Evolutionary conservation across 805 yeast genomes (phyloP).

Genomic region (Maudiozyma pseudohumilis): DNA sequence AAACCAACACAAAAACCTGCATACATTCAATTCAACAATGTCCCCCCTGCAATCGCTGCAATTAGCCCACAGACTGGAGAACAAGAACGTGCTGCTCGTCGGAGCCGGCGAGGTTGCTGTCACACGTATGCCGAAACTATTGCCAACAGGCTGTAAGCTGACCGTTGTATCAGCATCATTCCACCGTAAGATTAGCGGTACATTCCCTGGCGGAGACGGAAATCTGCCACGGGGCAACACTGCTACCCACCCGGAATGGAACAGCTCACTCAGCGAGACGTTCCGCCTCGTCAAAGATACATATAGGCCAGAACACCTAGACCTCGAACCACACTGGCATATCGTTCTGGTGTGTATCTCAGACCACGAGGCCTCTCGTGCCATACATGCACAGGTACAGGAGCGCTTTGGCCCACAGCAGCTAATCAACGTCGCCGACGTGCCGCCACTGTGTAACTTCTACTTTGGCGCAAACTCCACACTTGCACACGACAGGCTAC

Average conservation of each 20-base stretch:
- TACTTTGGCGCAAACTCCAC: conserved; percentile 28
- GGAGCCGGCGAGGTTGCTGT: conserved; percentile 30
- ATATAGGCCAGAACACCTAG: conserved; percentile 12
- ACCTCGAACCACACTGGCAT: conserved; percentile 19
- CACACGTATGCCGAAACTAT: conserved; percentile 24
- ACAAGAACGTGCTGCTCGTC: conserved; percentile 20
- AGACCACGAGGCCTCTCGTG: conserved; percentile 15
- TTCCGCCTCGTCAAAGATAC: conserved; percentile 12
- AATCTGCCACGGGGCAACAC: neutral
- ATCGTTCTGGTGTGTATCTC: conserved; percentile 26
- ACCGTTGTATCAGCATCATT: conserved; percentile 22
- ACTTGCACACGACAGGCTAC: conserved; percentile 9
- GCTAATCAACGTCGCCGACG: conserved; percentile 29
- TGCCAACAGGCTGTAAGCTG: conserved; percentile 27
- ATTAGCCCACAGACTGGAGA: conserved; percentile 23
- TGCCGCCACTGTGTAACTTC: conserved; percentile 28
- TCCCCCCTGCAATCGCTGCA: conserved; percentile 20
- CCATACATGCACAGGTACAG: conserved; percentile 17
- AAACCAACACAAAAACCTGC: too few relatives aligned
- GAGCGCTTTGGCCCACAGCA: conserved; percentile 20
- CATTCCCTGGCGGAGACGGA: neutral
- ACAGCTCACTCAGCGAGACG: conserved; percentile 2
- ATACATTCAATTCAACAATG: too few relatives aligned
- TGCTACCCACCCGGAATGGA: conserved; percentile 12
- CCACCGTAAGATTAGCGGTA: conserved; percentile 9